These are phyloP conservation scores for Magnusiomyces ingens DNA, from an alignment of 1,139 yeast species.

Conservation along the genomic window DNA sequence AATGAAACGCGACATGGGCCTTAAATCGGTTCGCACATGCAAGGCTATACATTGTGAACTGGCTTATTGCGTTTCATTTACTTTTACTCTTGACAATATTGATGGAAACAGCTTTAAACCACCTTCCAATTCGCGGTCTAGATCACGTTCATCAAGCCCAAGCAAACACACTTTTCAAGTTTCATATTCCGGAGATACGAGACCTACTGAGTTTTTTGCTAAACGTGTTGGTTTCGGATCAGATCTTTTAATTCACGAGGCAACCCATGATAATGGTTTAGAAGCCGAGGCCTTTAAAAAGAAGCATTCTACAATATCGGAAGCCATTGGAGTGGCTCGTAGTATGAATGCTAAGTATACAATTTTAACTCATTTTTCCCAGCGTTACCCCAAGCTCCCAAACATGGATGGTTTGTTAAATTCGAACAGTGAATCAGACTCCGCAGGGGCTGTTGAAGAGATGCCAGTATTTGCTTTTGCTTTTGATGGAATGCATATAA, in stretches of 20 bases:
- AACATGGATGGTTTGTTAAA: slow-evolving; percentile 29
- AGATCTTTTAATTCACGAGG: slow-evolving; percentile 84
- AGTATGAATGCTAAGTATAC: slow-evolving; percentile 67
- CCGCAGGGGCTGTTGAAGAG: slow-evolving; percentile 2
- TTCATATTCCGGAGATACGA: slow-evolving; percentile 91
- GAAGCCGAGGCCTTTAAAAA: slow-evolving; percentile 76
- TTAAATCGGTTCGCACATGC: slow-evolving; percentile 46
- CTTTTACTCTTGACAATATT: slow-evolving; percentile 33
- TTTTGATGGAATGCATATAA: slow-evolving; percentile 55
- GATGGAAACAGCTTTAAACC: slow-evolving; percentile 15
- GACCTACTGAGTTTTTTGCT: slow-evolving; percentile 66
- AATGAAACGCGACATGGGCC: slow-evolving; percentile 6
- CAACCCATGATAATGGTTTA: slow-evolving; percentile 78
- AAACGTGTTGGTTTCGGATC: slow-evolving; percentile 56
- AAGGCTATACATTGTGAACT: slow-evolving; percentile 80
- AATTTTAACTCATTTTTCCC: slow-evolving; percentile 85
- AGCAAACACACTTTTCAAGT: slow-evolving; percentile 44
- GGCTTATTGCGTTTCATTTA: slow-evolving; percentile 67
- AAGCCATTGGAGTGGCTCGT: slow-evolving; percentile 67
- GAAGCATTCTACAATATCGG: slow-evolving; percentile 84
- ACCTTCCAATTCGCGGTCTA: no score
- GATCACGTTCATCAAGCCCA: slow-evolving; percentile 8
- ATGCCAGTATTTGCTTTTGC: slow-evolving; percentile 39
- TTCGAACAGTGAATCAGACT: slow-evolving; percentile 10
- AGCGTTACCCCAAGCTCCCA: slow-evolving; percentile 72